phyloP scores from a whole-genome alignment of 2,329 filamentous ascomycete species.

The Cercospora zeae-maydis region DNA sequence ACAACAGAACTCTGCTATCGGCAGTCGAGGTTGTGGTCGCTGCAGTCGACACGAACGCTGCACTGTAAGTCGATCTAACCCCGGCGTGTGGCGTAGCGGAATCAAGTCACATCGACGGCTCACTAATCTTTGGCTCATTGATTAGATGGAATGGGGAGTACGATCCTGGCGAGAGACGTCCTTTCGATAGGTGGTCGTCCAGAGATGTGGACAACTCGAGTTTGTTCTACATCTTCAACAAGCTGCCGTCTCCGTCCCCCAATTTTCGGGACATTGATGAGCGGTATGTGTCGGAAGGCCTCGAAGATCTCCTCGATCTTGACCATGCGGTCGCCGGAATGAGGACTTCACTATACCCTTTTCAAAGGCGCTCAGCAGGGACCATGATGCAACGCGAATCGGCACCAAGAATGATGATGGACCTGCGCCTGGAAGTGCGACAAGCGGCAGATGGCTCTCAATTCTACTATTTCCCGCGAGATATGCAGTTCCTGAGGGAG shows the following conservation, averaged over 20 bases:
- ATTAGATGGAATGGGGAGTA: constrained; percentile 51
- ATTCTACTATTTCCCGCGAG: constrained; percentile 70
- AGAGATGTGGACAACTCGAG: constrained; percentile 46
- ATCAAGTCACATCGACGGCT: too few species aligned
- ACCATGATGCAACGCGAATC: constrained; percentile 80
- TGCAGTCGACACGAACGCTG: constrained; percentile 54
- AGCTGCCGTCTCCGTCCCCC: constrained; percentile 64
- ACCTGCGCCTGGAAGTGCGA: constrained; percentile 66
- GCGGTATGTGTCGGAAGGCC: constrained; percentile 50
- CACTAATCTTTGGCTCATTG: not conserved
- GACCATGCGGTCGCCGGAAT: constrained; percentile 54
- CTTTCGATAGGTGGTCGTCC: constrained; percentile 42
- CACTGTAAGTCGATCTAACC: constrained; percentile 28
- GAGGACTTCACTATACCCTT: constrained; percentile 65
- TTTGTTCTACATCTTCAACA: constrained; percentile 70
- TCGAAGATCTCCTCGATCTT: constrained; percentile 53
- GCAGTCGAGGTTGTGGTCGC: constrained; percentile 50
- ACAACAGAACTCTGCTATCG: constrained; percentile 44
- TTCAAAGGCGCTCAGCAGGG: constrained; percentile 76
- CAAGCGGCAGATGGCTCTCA: constrained; percentile 57
- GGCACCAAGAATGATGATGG: constrained; percentile 60
- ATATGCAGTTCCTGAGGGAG: constrained; percentile 60
- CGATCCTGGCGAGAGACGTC: constrained; percentile 15
- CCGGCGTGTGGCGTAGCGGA: too few species aligned
- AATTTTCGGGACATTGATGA: constrained; percentile 49